Evolutionary conservation across 345 rosid genomes (phyloP), one percentile per base, ranked within the genome.

Genomic region (Citrus medica): DNA sequence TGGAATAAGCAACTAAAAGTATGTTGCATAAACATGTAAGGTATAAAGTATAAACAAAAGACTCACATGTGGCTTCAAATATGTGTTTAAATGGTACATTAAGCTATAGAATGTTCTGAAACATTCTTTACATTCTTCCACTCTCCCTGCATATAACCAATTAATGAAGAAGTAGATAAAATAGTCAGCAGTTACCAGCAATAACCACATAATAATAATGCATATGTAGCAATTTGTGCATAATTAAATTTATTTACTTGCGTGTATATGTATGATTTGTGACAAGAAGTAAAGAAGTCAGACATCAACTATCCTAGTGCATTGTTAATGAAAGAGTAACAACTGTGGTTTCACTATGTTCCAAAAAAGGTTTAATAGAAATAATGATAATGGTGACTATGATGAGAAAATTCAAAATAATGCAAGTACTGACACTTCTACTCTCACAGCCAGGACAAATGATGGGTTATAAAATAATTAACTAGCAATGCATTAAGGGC

Each of bases 51-150:
- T 33, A 38, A 66, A 4, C 24, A 69, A 67, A 60, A 32, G 42
- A 79, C 84, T 88, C 70, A 88, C 91, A 81, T 86, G 81, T 71
- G 89, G 89, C 82, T 88, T 88, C 25, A 73, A 78, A 81, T 84
- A 88, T 56, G 89, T 86, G 71, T 85, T 85, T 65, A 86, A 71
- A 4, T 72, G 78, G 72, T 79, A 83, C 76, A 87, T 82, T 66
- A 84, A 87, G 42, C 58, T 84, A 64, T 85, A 87, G 75, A 87
- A 63, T 67, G 63, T 80, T 80, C 79, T 78, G 79, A 87, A 85
- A 40, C 77, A 82, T 69, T 85, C 87, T 77, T 80, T 85, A 53
- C 85, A 69, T 71, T 86, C 90, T 74, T 85, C 87, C 48, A 79
- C 68, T 66, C 82, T 83, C 59, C 88, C 87, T 87, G 81, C 71